Evolutionary conservation across 2,329 filamentous ascomycete species (phyloP), one percentile per base, ranked within the genome.

Genomic region (Fusarium sulawesiense): DNA sequence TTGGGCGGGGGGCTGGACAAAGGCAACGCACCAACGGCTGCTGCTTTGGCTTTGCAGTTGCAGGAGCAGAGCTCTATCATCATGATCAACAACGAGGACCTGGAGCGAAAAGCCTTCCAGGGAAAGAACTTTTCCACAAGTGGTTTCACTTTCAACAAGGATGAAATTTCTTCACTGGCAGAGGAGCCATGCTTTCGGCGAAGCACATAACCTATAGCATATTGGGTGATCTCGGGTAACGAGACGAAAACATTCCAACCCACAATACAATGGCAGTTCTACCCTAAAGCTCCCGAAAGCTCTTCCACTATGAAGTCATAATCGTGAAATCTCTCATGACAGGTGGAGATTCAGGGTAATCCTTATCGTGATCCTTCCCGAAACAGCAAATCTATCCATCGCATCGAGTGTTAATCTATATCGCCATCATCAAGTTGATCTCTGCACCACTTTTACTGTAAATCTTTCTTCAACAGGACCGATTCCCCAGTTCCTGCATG

Each of bases 221-320:
- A 4, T 2, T 37, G 18, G 10, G 18, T 3, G 34, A n/a, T 12
- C 2, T 37, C 34, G 34, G 18, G 34, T 11, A 37, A 37, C 5
- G 1, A 4, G 34, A 37, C 6, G 0, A 37, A 4, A 37, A n/a
- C 6, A 12, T 6, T 0, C 1, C 18, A n/a, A 11, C 10, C 34
- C 34, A 37, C 34, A 37, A 37, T 37, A 12, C 5, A 37, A 18
- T 18, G 1, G 5, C 32, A 18, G 0, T 12, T n/a, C 18, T 12
- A 37, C 34, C 34, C 18, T 37, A n/a, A 37, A 37, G 34, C 18
- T n/a, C 7, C 34, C 34, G 34, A 27, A 21, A 21, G 21, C 4
- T 21, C 21, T 21, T 21, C 21, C 21, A 21, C 21, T 21, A 21
- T 21, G 18, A 37, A 37, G 34, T 37, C 34, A 37, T 12, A 0